phyloP scores from a whole-genome alignment of 257 asterid genomes.

The Oldenlandia corymbosa region DNA sequence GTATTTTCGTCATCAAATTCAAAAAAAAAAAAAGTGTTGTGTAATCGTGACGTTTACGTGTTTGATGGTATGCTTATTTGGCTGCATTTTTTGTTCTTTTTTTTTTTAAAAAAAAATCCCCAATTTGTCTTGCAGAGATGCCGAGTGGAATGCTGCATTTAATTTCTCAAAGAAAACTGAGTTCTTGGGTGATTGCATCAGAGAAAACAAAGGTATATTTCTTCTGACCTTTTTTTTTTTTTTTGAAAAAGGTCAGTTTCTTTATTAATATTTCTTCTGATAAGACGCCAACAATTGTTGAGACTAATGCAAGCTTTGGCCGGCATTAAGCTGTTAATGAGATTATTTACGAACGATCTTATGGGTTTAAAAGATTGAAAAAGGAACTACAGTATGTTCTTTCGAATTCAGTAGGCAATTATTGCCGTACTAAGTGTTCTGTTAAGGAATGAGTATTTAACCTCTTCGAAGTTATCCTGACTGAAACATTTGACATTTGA shows the following conservation, averaged over 20 bases:
- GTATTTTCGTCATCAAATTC: slow-evolving; percentile 10
- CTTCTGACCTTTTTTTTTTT: neutral
- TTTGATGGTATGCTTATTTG: too few species aligned
- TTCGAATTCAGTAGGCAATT: neutral
- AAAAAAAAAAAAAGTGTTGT: neutral
- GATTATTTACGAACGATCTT: neutral
- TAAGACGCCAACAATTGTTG: neutral
- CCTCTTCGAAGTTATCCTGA: neutral
- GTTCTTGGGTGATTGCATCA: slow-evolving; percentile 56
- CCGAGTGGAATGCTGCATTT: slow-evolving; percentile 79
- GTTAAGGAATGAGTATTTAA: neutral
- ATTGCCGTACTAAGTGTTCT: neutral
- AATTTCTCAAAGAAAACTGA: slow-evolving; percentile 60
- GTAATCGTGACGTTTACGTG: neutral
- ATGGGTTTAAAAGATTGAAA: neutral
- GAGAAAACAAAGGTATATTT: slow-evolving; percentile 39
- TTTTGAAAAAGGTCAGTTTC: neutral
- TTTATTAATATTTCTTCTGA: neutral
- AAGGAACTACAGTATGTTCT: neutral
- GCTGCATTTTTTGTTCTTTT: too few species aligned
- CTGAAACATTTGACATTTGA: neutral
- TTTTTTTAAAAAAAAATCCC: too few species aligned
- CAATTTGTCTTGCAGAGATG: slow-evolving; percentile 41
- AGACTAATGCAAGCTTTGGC: neutral
- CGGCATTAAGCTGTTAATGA: neutral